A percentile compares a stretch with the other conserved stretches of the same genome.
Evolutionary conservation across 495 filamentous ascomycete genomes (phyloP).

Genomic region (Penicilliopsis zonata): DNA sequence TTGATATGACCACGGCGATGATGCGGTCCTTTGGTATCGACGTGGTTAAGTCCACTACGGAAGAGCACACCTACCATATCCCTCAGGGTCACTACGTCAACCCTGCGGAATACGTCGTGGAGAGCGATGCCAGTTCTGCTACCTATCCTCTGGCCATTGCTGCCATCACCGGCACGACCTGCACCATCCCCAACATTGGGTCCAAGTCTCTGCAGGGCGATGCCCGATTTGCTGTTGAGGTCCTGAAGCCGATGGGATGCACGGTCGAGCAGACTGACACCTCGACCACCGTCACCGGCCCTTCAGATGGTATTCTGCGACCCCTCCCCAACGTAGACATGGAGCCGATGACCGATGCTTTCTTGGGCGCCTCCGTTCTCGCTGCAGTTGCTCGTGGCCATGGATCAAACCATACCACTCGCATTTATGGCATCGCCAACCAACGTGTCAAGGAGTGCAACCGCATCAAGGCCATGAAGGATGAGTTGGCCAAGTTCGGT

Average conservation of each 20-base stretch:
- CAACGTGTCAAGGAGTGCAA: conserved; percentile 98
- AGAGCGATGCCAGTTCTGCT: conserved; percentile 95
- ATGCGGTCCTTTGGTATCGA: conserved; percentile 87
- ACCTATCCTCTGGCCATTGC: conserved; percentile 95
- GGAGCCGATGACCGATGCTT: conserved; percentile 99
- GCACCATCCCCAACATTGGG: conserved; percentile 93
- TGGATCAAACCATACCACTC: conserved; percentile 47
- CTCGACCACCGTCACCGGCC: conserved; percentile 89
- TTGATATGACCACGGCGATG: conserved; percentile 98
- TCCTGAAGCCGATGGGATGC: conserved; percentile 90
- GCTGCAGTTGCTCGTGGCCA: conserved; percentile 74
- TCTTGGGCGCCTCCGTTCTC: conserved; percentile 86
- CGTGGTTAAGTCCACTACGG: conserved; percentile 57
- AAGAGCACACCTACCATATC: conserved; percentile 89
- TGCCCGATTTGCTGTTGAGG: conserved; percentile 86
- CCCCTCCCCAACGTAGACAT: conserved; percentile 76
- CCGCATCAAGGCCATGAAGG: conserved; percentile 91
- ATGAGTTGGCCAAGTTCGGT: conserved; percentile 91
- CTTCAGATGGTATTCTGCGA: conserved; percentile 57
- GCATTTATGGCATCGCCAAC: conserved; percentile 94
- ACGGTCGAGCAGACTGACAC: conserved; percentile 68
- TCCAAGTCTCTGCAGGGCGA: conserved; percentile 87
- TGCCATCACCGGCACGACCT: conserved; percentile 87
- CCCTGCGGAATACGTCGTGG: conserved; percentile 77
- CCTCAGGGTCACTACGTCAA: conserved; percentile 77